These are phyloP conservation scores for Esteya vermicola DNA, from an alignment of 2,329 filamentous ascomycete genomes.

Conservation along the genomic window DNA sequence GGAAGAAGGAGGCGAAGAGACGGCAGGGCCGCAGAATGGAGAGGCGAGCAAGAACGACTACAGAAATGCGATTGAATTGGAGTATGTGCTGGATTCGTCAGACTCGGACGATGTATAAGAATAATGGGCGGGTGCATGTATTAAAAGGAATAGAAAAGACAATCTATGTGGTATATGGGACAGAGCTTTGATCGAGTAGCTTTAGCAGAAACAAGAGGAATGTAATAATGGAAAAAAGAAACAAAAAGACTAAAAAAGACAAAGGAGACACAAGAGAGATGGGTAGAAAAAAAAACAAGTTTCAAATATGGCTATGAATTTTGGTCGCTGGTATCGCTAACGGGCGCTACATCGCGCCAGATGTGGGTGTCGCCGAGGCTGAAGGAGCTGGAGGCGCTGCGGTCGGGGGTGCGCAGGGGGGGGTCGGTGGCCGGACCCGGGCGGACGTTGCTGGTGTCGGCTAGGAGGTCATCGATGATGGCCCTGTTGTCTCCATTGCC, in stretches of 20 bases:
- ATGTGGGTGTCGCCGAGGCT: constrained; percentile 36
- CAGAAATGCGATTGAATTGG: neutral
- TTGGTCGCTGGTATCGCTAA: no score
- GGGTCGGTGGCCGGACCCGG: no score
- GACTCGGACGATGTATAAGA: neutral
- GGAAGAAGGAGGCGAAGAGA: no score
- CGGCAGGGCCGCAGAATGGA: neutral
- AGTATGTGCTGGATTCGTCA: neutral
- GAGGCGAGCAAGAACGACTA: neutral
- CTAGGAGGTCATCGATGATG: neutral
- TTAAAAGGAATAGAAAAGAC: neutral
- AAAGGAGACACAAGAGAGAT: no score
- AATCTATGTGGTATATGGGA: constrained; percentile 5
- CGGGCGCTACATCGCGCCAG: constrained; percentile 23
- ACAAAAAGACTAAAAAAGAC: neutral
- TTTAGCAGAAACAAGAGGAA: no score
- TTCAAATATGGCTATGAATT: no score
- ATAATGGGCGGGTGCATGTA: neutral
- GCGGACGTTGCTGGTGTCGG: neutral
- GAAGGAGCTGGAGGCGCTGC: constrained; percentile 27
- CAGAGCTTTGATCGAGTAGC: neutral
- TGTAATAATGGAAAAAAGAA: no score
- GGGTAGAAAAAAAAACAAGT: no score
- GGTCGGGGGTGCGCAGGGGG: constrained; percentile 12
- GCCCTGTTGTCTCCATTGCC: constrained; percentile 1